Evolutionary conservation across 495 filamentous ascomycete species (phyloP), one percentile per base, ranked within the genome.

Genomic region (Echria macrotheca): DNA sequence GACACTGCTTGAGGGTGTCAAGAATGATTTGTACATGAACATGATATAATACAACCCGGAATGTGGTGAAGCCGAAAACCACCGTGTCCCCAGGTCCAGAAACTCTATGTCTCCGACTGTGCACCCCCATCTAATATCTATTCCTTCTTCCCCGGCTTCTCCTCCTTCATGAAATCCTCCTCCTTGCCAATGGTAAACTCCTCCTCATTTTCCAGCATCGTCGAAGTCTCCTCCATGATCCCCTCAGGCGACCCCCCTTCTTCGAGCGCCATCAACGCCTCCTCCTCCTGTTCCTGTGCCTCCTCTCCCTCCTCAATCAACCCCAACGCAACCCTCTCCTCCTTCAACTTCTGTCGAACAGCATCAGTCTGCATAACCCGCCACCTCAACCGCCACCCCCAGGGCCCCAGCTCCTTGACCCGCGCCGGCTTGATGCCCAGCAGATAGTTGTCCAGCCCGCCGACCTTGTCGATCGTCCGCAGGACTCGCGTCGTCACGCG

Each of bases 391-490:
- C 79, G 71, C 93, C 93, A 98, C 10, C 93, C 93, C 51, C 80
- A 83, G 44, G 88, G 77, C 3, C 93, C 93, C 47, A 98, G 70
- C 56, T 94, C 87, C 72, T 81, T 87, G 36, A 97, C 72, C 48
- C 94, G 73, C 26, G 68, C 77, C 10, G 82, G 65, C 63, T 84
- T 87, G 58, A 78, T 75, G 35, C 86, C 86, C 4, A 96, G 69
- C 24, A 98, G 71, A 68, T 98, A 98, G 50, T 87, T 82, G 68
- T 98, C 93, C 52, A 98, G 69, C 17, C 93, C 89, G 22, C 91
- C 91, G 10, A 78, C 73, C 58, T 91, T 95, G 60, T 88, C 79
- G 55, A 98, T 86, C 33, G 90, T 96, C 64, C 87, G 76, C 57
- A 98, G 66, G 7, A 89, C 86, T 35, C 80, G 73, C 45, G 86